Evolutionary conservation across 1,284 basidiomycete species (phyloP).

Genomic region (Ceratobasidium sp.): DNA sequence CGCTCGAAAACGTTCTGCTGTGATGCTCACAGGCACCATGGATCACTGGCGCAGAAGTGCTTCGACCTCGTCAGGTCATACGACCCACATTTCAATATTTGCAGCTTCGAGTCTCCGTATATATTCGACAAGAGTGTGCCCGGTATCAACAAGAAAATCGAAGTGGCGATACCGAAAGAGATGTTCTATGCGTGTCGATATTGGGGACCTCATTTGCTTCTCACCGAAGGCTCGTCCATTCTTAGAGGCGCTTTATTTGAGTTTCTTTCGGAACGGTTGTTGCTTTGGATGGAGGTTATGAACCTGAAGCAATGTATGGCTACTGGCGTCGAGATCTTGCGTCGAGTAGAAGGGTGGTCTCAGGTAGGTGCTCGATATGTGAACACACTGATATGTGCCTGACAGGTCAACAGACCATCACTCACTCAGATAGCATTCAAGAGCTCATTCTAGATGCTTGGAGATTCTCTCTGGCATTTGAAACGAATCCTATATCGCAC

Average conservation of each 20-base stretch:
- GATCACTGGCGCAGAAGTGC: no score
- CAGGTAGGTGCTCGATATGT: constrained; percentile 3
- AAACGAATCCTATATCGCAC: not conserved
- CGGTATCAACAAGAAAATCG: not conserved
- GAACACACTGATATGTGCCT: not conserved
- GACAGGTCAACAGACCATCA: not conserved
- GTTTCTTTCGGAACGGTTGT: not conserved
- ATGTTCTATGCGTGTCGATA: constrained; percentile 15
- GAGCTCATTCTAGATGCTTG: constrained; percentile 1
- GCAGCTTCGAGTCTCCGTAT: no score
- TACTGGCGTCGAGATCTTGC: not conserved
- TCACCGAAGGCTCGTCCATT: not conserved
- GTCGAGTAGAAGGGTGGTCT: not conserved
- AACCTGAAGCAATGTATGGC: constrained; percentile 1
- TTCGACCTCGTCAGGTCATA: no score
- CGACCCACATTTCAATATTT: no score
- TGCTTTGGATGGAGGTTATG: constrained; percentile 37
- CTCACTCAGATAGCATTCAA: not conserved
- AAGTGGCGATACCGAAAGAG: not conserved
- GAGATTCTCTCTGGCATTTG: not conserved
- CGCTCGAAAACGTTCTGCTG: no score
- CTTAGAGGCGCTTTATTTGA: not conserved
- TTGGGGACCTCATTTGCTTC: not conserved
- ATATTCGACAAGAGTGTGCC: no score
- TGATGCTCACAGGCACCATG: no score